These are phyloP conservation scores for Rhizomucor miehei DNA, from an alignment of 371 early-diverging fungal species.

Conservation along the genomic window DNA sequence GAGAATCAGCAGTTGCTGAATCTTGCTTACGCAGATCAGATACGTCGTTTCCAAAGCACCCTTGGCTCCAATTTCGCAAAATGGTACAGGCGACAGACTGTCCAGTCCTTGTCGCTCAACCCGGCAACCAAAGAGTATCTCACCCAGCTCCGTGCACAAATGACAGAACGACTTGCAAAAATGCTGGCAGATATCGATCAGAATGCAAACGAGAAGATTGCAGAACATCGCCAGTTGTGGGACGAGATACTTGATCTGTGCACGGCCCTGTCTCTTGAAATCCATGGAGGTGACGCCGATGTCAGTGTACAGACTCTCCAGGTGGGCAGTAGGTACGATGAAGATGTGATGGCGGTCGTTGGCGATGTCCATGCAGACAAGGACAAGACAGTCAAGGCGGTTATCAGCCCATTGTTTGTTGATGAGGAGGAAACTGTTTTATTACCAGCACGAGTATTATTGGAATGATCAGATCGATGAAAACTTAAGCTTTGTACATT, in stretches of 20 bases:
- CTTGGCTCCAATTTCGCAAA: conserved; percentile 46
- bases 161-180: conserved; percentile 19
- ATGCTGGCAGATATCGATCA: not conserved
- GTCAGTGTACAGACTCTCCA: conserved; percentile 35
- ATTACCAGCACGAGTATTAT: conserved; percentile 39
- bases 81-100: conserved; percentile 51
- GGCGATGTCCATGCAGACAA: conserved; percentile 26
- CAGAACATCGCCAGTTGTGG: conserved; percentile 27
- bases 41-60: conserved; percentile 44
- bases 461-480: conserved; percentile 25
- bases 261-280: conserved; percentile 35
- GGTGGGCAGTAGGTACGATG: conserved; percentile 34
- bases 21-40: conserved; percentile 46
- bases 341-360: conserved; percentile 41
- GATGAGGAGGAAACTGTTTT: conserved; percentile 43
- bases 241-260: conserved; percentile 35
- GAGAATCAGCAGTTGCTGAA: conserved; percentile 44
- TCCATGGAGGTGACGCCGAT: conserved; percentile 48
- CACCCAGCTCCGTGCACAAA: conserved; percentile 24
- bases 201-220: not conserved
- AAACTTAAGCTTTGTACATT: not conserved
- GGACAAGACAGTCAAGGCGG: conserved; percentile 28
- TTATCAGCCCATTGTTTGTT: conserved; percentile 41
- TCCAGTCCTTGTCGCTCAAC: conserved; percentile 44
- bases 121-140: conserved; percentile 48